Evolutionary conservation across 495 filamentous ascomycete genomes (phyloP), one percentile per base, ranked within the genome.

Genomic region (Xylaria venustula): DNA sequence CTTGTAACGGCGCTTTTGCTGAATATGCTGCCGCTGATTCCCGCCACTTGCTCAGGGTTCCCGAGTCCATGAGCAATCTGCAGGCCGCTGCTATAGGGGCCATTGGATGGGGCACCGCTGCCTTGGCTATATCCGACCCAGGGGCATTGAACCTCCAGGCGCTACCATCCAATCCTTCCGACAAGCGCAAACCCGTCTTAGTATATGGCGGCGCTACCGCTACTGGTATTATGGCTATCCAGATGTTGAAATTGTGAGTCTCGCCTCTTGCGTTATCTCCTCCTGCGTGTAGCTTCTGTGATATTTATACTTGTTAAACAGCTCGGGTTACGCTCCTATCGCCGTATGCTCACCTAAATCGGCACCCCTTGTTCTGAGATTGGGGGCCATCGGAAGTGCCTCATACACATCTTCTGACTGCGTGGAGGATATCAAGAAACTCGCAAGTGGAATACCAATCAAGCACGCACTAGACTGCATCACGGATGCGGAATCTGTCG

Each of bases 161-260:
- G 1, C 15, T 19, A 3, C 64, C 64, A 3, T 50, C 54, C 0
- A 9, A n/a, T 5, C 57, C 63, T 4, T 48, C 23, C 8, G 23
- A 7, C 5, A 22, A 25, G 2, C 5, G 19, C 1, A 5, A n/a
- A 11, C 30, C 58, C 54, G 52, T 81, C 2, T 61, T 83, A 30
- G 73, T 83, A 3, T 78, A 79, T 56, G 79, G 77, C 1, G 80
- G 78, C 0, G 61, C 59, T 2, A 81, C 78, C 0, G 75, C 78
- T 0, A 75, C 73, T 0, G 80, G 79, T 0, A 73, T 71, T 0
- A 61, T 76, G n/a, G 78, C 73, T 0, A 74, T 80, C 11, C 78
- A 83, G 51, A 59, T 79, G 3, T 66, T 73, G 6, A 80, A 75
- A 44, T 52, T 80, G 49, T 79, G 23, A 49, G 58, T 61, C 15